Evolutionary conservation across 2,329 filamentous ascomycete genomes (phyloP), one percentile per base, ranked within the genome.

Genomic region (Venturiaceae sp.): DNA sequence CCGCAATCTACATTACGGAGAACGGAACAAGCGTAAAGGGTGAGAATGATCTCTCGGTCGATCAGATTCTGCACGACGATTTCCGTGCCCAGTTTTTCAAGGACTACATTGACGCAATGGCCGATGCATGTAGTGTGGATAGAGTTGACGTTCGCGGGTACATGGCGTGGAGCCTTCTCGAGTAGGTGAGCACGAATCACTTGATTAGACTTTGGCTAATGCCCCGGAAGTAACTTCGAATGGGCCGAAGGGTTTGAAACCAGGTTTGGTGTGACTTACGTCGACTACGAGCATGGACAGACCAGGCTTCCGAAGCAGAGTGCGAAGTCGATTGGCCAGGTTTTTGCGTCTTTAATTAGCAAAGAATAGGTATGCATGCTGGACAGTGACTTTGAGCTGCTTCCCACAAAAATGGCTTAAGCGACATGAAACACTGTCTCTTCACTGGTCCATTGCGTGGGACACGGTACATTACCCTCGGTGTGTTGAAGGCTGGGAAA

Each of bases 161-260:
- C 73, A 83, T 92, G 77, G 90, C 87, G 16, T 95, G 90, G 90
- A 90, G 86, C 70, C 79, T 95, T 63, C 83, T 95, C 81, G 90
- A 95, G 80, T 83, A 75, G 71, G 78, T 78, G 60, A 57, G 57
- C 19, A 59, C 8, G n/a, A 34, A 16, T 53, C 52, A 37, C 59
- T 61, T 23, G 47, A 50, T 30, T 30, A 50, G 46, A 28, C 46
- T 11, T 53, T 53, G 19, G 32, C 52, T 37, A 36, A 53, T n/a
- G 30, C 26, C 3, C n/a, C 36, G 66, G 58, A 66, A 83, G 80
- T 73, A 92, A 92, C 76, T 92, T 92, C 66, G 89, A 92, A 73
- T 92, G 88, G 88, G 88, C 90, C n/a, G 90, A 95, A 70, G 90
- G 90, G 11, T 95, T 92, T 68, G 85, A 89, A 75, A 94, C 89